Evolutionary conservation across 2,329 filamentous ascomycete species (phyloP), one percentile per base, ranked within the genome.

Genomic region (Cladosporium cucumerinum): DNA sequence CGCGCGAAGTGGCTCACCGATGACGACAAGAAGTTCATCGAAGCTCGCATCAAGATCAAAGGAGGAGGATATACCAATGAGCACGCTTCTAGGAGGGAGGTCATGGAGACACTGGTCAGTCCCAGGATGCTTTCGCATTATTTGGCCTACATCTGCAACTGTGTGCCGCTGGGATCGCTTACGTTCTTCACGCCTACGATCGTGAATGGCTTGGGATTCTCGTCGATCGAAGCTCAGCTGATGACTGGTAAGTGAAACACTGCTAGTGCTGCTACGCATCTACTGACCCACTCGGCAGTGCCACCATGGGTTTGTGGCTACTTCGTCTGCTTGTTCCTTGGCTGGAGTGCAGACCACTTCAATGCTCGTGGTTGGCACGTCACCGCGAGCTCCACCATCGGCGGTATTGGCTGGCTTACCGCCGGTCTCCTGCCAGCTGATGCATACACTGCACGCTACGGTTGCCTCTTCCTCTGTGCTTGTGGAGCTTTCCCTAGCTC

Each of bases 161-260:
- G 72, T 46, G 69, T 75, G 7, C 74, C 73, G 0, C 69, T 75
- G 21, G 74, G 74, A 28, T 72, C 69, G 1, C 70, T 74, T n/a
- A 74, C 80, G 2, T 85, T 85, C 75, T 85, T 85, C 71, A 84
- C 84, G 65, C 82, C 82, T 0, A 82, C 80, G 0, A 78, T 84
- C 12, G 81, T 85, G 49, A 74, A 78, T 14, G 81, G 80, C 1
- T 77, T 85, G 0, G 82, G 82, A 30, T 85, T 82, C 69, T 78
- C 74, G 3, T 73, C 75, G 5, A 75, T 77, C 28, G 74, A 76
- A 26, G 80, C 82, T 0, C 82, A 84, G 66, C 70, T 76, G 10
- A 70, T 76, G 64, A 76, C 74, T 43, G 60, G 60, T 62, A 25
- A 62, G 48, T n/a, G n/a, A n/a, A n/a, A n/a, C n/a, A n/a, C n/a